Evolutionary conservation across 495 filamentous ascomycete genomes (phyloP).

Genomic region (Pseudoneurospora amorphoporcata): DNA sequence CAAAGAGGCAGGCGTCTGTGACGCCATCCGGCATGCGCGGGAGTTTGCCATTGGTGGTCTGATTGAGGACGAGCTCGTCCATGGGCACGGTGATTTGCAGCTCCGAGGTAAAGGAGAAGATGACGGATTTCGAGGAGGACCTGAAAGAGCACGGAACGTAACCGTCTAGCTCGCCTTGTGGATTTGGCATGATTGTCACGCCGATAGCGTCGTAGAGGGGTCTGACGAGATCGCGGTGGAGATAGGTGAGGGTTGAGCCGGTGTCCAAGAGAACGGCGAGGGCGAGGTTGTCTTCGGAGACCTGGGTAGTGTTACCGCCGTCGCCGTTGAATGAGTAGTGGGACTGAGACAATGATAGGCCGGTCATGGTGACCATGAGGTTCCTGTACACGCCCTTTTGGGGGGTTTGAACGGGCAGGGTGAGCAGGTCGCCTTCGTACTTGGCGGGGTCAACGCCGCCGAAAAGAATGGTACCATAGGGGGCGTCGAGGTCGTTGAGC

Average conservation of each 20-base stretch:
- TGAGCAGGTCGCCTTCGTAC: constrained; percentile 59
- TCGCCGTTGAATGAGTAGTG: constrained; percentile 12
- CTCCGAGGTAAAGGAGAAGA: constrained; percentile 53
- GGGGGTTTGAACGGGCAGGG: constrained; percentile 58
- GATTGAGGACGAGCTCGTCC: constrained; percentile 66
- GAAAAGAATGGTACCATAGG: constrained; percentile 76
- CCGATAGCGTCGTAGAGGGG: constrained; percentile 53
- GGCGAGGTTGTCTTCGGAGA: constrained; percentile 34
- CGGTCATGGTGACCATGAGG: constrained; percentile 73
- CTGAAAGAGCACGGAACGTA: constrained; percentile 65
- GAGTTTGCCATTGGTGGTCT: constrained; percentile 33
- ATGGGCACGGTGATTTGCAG: constrained; percentile 62
- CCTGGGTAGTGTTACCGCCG: constrained; percentile 18
- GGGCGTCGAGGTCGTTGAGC: constrained; percentile 72
- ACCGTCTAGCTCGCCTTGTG: constrained; percentile 44
- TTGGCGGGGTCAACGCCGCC: constrained; percentile 82
- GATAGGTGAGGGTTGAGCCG: constrained; percentile 82
- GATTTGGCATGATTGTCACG: constrained; percentile 41
- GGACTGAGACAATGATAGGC: constrained; percentile 19
- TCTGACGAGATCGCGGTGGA: constrained; percentile 58
- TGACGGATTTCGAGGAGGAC: constrained; percentile 45
- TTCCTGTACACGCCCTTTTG: constrained; percentile 51
- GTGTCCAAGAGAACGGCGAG: constrained; percentile 78
- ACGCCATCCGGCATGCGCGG: constrained; percentile 53
- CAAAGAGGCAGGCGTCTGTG: constrained; percentile 54